Base-by-base conservation (phyloP, 306 rosid species). In the Trichosanthes truncata region DNA sequence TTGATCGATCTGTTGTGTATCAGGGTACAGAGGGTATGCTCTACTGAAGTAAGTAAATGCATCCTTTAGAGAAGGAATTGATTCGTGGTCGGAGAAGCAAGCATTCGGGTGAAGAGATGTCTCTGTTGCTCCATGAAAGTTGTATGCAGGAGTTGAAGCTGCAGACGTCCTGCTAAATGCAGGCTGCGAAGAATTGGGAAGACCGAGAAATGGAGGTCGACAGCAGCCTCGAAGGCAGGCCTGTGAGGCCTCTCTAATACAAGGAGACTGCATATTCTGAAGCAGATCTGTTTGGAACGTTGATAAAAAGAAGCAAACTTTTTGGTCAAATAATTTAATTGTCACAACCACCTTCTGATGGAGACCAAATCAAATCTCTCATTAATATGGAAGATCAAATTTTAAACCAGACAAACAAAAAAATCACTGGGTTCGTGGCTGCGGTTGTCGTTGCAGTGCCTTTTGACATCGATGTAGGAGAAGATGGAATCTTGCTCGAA, bases 41-140 rank as follows among this genome's bases (percentile, higher is more conserved):
- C 76, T 84, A 79, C 14, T 74, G 89, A 92, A 94, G 76, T 80
- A 80, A 20, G 67, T 51, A 36, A 87, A 88, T 0, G 93, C 88
- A 26, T 92, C 93, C 0, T 86, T 85, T 46, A 90, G 66, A 6
- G 91, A 40, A 78, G 96, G 96, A 35, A 94, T 92, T 4, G 94
- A 84, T 66, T 94, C 98, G 7, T 87, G 97, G 80, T 91, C 86
- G 48, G 94, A 88, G 90, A 90, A 92, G n/a, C 78, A 87, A 31
- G 87, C 57, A 66, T 85, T 65, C 1, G 93, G 92, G 49, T 74
- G 63, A 36, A 94, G 94, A 80, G 87, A 87, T 6, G 91, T 84
- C 35, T 80, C 81, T 49, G 90, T 86, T 49, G 90, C 87, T 21
- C 66, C 57, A 0, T 12, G 48, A 56, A 94, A 92, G 3, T 81